Evolutionary conservation across 371 early-diverging fungal genomes (phyloP).

Genomic region (Lichtheimia ramosa): DNA sequence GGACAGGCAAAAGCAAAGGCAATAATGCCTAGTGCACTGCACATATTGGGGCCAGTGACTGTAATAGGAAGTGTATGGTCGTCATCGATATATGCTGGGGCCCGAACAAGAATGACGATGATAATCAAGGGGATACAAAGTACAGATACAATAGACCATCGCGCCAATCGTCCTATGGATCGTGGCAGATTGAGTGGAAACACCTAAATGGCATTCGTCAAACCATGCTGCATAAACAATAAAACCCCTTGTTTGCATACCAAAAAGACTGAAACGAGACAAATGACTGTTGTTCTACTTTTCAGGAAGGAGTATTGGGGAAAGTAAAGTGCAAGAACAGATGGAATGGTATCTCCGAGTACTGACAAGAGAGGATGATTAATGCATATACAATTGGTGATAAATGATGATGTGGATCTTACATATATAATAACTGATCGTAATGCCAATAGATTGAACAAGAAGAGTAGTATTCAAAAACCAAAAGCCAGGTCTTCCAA

Average conservation of each 20-base stretch:
- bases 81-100: conserved; percentile 34
- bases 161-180: conserved; percentile 49
- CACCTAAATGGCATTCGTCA: conserved; percentile 16
- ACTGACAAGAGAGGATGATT: background rate
- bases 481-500: conserved; percentile 40
- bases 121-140: conserved; percentile 44
- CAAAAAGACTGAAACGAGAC: conserved; percentile 26
- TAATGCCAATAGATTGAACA: conserved; percentile 34
- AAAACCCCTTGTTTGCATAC: conserved; percentile 12
- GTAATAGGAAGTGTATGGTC: conserved; percentile 32
- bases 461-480: conserved; percentile 39
- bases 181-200: conserved; percentile 40
- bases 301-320: conserved; percentile 16
- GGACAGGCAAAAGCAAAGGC: conserved; percentile 64
- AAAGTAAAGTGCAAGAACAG: conserved; percentile 30
- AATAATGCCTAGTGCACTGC: conserved; percentile 63
- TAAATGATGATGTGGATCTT: background rate
- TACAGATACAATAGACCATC: conserved; percentile 42
- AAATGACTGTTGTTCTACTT: conserved; percentile 24
- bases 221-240: background rate
- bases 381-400: background rate
- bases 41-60: conserved; percentile 51
- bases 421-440: conserved; percentile 41
- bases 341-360: conserved; percentile 47
- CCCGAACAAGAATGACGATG: conserved; percentile 33